phyloP scores from a whole-genome alignment of 495 filamentous ascomycete species.

The Cladorrhinum samala region DNA sequence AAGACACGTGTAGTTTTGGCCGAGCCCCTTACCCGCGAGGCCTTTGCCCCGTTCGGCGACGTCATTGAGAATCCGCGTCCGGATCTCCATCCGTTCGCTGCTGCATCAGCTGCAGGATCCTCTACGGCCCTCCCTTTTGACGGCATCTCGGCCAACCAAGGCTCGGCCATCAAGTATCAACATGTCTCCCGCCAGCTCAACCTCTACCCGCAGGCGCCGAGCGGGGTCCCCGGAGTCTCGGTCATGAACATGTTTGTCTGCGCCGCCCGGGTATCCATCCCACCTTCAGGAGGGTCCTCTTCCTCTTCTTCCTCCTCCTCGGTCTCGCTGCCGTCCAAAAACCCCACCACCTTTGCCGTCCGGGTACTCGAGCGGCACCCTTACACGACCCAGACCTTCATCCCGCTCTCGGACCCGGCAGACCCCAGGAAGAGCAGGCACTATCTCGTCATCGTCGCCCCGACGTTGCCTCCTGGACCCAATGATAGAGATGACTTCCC shows the following conservation, averaged over 20 bases:
- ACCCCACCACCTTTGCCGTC: conserved; percentile 52
- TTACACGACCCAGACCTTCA: conserved; percentile 88
- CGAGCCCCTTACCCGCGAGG: conserved; percentile 53
- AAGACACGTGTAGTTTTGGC: conserved; percentile 35
- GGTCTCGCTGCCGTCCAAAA: background rate
- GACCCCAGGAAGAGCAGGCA: conserved; percentile 22
- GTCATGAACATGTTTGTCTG: conserved; percentile 88
- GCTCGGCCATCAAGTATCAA: conserved; percentile 77
- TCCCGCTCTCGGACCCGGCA: conserved; percentile 59
- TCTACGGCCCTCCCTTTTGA: conserved; percentile 29
- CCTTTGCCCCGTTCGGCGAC: conserved; percentile 78
- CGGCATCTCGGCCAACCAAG: conserved; percentile 66
- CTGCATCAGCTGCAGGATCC: conserved; percentile 20
- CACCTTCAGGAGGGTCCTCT: conserved; percentile 24
- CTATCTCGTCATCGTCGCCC: conserved; percentile 90
- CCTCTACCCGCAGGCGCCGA: conserved; percentile 61
- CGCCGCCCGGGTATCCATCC: conserved; percentile 51
- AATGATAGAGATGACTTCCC: conserved; percentile 32
- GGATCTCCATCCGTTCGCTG: conserved; percentile 37
- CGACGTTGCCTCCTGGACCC: conserved; percentile 45
- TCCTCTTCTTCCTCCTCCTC: background rate
- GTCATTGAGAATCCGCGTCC: conserved; percentile 68
- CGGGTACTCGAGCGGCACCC: conserved; percentile 86
- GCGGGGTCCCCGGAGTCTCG: conserved; percentile 50
- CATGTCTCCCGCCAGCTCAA: conserved; percentile 66